Conservation (phyloP, 495 filamentous ascomycete species). For the Hyaloscypha finlandica region DNA sequence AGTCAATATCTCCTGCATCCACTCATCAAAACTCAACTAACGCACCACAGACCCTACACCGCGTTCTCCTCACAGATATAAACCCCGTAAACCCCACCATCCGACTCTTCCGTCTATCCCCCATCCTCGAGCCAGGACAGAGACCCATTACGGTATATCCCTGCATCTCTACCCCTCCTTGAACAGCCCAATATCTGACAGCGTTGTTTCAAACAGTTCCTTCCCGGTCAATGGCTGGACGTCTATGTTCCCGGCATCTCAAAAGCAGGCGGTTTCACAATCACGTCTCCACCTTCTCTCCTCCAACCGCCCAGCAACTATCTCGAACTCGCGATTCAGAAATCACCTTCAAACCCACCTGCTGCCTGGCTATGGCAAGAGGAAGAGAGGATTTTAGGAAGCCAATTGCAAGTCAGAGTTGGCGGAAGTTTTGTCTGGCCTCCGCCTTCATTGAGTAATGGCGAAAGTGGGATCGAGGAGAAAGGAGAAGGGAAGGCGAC, state of each 20-base stretch:
- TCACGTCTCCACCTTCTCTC: slow-evolving; percentile 70
- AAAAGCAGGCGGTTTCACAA: slow-evolving; percentile 81
- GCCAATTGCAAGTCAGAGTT: slow-evolving; percentile 64
- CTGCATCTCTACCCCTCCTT: slow-evolving; percentile 23
- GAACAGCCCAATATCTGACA: neutral
- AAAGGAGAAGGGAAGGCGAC: slow-evolving; percentile 37
- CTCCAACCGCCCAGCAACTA: slow-evolving; percentile 41
- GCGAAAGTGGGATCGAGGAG: too few species aligned
- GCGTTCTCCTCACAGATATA: slow-evolving; percentile 49
- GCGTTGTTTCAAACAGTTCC: slow-evolving; percentile 49
- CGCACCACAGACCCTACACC: slow-evolving; percentile 44
- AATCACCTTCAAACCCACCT: slow-evolving; percentile 63
- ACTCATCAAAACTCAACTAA: slow-evolving; percentile 14
- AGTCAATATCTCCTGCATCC: slow-evolving; percentile 29
- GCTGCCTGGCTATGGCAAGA: slow-evolving; percentile 76
- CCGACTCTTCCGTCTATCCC: slow-evolving; percentile 50
- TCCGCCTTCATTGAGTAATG: slow-evolving; percentile 46
- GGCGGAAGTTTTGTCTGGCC: slow-evolving; percentile 84
- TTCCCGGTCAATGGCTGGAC: slow-evolving; percentile 92
- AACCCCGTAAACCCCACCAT: slow-evolving; percentile 49
- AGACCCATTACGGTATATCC: slow-evolving; percentile 32
- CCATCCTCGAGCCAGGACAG: slow-evolving; percentile 30
- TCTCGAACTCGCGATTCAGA: slow-evolving; percentile 75
- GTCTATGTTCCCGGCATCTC: slow-evolving; percentile 66
- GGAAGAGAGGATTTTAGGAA: slow-evolving; percentile 53